Evolutionary conservation across 1,284 basidiomycete species (phyloP).

Genomic region (Pseudozyma flocculosa): DNA sequence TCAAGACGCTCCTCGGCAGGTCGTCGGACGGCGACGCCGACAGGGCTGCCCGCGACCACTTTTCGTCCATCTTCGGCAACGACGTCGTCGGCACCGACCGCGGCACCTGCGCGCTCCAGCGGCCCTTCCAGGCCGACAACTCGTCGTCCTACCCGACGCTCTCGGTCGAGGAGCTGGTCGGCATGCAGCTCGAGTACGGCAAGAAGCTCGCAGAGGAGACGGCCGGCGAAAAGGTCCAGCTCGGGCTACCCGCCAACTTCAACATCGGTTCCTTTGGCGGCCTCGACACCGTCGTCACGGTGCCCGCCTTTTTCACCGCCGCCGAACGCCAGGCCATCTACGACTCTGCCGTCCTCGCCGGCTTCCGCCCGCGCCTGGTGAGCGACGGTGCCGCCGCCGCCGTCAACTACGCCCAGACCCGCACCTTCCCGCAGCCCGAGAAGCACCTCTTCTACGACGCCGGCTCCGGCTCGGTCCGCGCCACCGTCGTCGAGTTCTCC

Average conservation of each 20-base stretch:
- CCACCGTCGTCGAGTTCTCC: constrained; percentile 78
- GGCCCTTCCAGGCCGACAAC: constrained; percentile 31
- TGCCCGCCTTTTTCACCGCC: constrained; percentile 59
- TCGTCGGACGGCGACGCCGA: constrained; percentile 20
- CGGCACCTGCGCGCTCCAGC: constrained; percentile 34
- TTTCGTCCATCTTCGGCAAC: constrained; percentile 42
- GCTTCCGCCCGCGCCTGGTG: constrained; percentile 78
- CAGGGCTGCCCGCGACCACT: constrained; percentile 15
- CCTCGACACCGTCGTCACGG: constrained; percentile 55
- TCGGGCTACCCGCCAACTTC: constrained; percentile 37
- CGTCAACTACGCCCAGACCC: constrained; percentile 81
- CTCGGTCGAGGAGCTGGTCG: constrained; percentile 82
- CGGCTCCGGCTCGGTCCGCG: constrained; percentile 81
- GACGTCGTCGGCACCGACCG: constrained; percentile 34
- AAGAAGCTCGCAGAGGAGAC: constrained; percentile 80
- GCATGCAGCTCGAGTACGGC: constrained; percentile 89
- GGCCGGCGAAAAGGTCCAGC: constrained; percentile 61
- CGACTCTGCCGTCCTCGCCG: constrained; percentile 87
- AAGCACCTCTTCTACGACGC: constrained; percentile 92
- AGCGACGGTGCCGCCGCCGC: constrained; percentile 75
- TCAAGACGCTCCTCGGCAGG: constrained; percentile 80
- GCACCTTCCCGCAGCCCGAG: constrained; percentile 71
- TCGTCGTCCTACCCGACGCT: constrained; percentile 24
- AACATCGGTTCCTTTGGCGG: constrained; percentile 46
- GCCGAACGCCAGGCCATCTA: constrained; percentile 76